Evolutionary conservation across 2,329 filamentous ascomycete species (phyloP), one percentile per base, ranked within the genome.

Genomic region (Hypoxylon sp.): DNA sequence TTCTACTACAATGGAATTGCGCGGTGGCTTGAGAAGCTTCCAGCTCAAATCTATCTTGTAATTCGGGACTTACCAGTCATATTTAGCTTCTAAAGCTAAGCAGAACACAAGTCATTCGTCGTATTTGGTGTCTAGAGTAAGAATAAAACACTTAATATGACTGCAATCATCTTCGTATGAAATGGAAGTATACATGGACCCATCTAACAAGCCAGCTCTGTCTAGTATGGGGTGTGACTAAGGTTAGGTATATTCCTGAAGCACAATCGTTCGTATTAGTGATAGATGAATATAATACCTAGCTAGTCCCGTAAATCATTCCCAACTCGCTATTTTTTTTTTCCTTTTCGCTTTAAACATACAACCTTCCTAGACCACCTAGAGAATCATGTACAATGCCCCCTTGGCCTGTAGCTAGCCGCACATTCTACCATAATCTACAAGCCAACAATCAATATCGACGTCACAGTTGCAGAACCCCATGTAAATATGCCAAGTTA

Each of bases 11-110:
- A 47, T 48, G 19, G 14, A 31, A 29, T 29, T 5, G 37, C 19
- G 17, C 17, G 37, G 48, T 24, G 46, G 9, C 11, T 60, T 51
- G 11, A 51, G 63, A 60, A 60, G 17, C 44, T 66, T 66, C 63
- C 35, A 60, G 50, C 17, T 46, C 33, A 24, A 44, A 11, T 37
- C 9, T 24, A 31, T 37, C n/a, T 26, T 19, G 37, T 10, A 59
- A 11, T 59, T 53, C 8, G 10, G 2, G 44, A 5, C 11, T 47
- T 6, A 47, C 17, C 24, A 19, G 10, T 29, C 19, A 24, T 22
- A n/a, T 13, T 14, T 22, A 22, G 19, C n/a, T 57, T 35, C n/a
- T 19, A n/a, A 10, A 47, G 29, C 39, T 35, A 13, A 31, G 29
- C 14, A 47, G 37, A 33, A 22, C 11, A 53, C 5, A 9, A 10